Percentiles rank a stretch among this genome's conserved stretches.
Conservation (phyloP, 2,329 filamentous ascomycete species). For the Colletotrichum tabaci region DNA sequence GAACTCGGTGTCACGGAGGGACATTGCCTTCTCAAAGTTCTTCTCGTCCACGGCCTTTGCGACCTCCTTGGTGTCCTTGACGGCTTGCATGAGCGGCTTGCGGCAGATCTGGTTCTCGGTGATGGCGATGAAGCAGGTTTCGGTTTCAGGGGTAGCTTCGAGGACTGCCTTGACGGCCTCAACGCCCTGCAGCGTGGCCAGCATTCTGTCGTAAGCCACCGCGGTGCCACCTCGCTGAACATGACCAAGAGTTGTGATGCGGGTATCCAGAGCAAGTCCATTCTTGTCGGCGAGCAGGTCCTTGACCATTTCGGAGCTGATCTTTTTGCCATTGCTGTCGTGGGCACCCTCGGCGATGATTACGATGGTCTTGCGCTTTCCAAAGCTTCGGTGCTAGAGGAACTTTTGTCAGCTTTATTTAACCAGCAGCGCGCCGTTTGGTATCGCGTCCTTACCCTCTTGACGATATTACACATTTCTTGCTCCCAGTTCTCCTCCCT, state of each 20-base stretch:
- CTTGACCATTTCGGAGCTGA: constrained; percentile 86
- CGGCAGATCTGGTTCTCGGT: constrained; percentile 98
- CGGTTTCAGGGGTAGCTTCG: constrained; percentile 88
- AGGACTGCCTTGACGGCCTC: constrained; percentile 94
- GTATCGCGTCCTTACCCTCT: constrained; percentile 66
- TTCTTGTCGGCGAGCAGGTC: constrained; percentile 85
- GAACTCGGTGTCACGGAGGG: constrained; percentile 92
- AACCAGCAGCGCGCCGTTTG: not conserved
- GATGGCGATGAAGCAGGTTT: constrained; percentile 95
- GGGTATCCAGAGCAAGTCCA: constrained; percentile 87
- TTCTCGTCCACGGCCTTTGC: constrained; percentile 85
- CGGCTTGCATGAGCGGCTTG: constrained; percentile 90
- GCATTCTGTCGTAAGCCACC: constrained; percentile 94
- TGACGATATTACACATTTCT: constrained; percentile 86
- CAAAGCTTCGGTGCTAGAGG: constrained; percentile 82
- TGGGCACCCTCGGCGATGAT: constrained; percentile 97
- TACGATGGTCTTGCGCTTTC: constrained; percentile 98
- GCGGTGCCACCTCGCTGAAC: constrained; percentile 96
- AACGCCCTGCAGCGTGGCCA: constrained; percentile 92
- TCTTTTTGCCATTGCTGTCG: constrained; percentile 86
- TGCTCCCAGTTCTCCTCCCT: constrained; percentile 89
- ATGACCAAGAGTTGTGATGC: constrained; percentile 95
- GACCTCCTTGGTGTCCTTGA: constrained; percentile 87
- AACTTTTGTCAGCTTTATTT: constrained; percentile 16
- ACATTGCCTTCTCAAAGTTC: constrained; percentile 91